Base-by-base conservation (phyloP, 148 eudicot genomes). In the Heliosperma pusillum region DNA sequence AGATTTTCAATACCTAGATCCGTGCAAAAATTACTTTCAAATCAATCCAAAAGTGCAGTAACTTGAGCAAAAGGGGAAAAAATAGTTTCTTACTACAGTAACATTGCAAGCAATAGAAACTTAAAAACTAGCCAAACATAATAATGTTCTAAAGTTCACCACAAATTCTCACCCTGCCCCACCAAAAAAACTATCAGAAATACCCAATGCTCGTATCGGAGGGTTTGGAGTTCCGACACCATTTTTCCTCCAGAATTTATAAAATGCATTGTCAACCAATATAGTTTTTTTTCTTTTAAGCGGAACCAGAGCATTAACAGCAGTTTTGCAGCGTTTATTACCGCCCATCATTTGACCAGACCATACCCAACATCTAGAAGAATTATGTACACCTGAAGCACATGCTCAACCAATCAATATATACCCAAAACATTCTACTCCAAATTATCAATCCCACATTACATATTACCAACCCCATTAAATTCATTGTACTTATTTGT, bases 401-500 rank as follows among this genome's bases (percentile, higher is more conserved):
- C 27, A 20, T n/a, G 52, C 55, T 67, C 16, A 42, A 67, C 70
- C 52, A 67, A 36, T 6, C n/a, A n/a, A n/a, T n/a, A n/a, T n/a
- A n/a, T 40, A 36, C 27, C 22, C 12, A 67, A 21, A 4, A 20
- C 20, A 20, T 65, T 19, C 11, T 20, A 40, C n/a, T n/a, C n/a
- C 52, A 40, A n/a, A 40, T 42, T 67, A 16, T 20, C 1, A 15
- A 16, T 13, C 4, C 2, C 42, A 29, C 9, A 63, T 47, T 47
- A 5, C 53, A 47, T 11, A 15, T 7, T 12, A 3, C 0, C 53
- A 67, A 11, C 26, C 42, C 42, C 55, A 67, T 17, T 7, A 65
- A 40, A 65, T 65, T 65, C 69, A 33, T 16, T 66, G 17, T 67
- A n/a, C n/a, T n/a, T n/a, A n/a, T n/a, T n/a, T n/a, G n/a, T n/a